phyloP scores from a whole-genome alignment of 352 stramenopile genomes.

The Phytophthora syringae region DNA sequence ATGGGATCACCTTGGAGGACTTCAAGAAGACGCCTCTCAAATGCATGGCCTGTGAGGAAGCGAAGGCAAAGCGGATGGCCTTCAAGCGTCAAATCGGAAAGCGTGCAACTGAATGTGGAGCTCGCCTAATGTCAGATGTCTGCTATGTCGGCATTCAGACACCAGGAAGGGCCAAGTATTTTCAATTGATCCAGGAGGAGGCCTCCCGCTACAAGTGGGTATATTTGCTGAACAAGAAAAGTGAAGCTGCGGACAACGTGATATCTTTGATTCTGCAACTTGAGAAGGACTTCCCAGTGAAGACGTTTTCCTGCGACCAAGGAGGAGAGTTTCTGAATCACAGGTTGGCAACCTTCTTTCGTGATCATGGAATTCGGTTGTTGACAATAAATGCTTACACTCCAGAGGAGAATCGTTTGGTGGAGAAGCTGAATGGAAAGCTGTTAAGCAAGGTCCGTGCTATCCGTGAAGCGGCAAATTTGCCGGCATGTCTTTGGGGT shows the following conservation, averaged over 20 bases:
- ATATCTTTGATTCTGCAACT: conserved; percentile 1
- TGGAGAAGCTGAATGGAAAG: conserved; percentile 10
- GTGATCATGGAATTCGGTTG: conserved; percentile 1
- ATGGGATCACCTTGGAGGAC: not conserved
- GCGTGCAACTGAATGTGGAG: not conserved
- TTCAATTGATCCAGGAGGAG: conserved; percentile 4
- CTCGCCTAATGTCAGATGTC: not conserved
- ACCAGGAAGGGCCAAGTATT: not conserved
- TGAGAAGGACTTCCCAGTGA: not conserved
- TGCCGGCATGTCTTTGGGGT: conserved; percentile 1
- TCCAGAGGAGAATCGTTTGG: conserved; percentile 3
- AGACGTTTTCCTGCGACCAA: conserved; percentile 15
- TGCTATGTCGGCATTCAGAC: not conserved
- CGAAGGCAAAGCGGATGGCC: not conserved
- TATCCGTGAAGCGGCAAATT: not conserved
- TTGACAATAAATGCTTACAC: conserved; percentile 6
- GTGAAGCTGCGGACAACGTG: conserved; percentile 6
- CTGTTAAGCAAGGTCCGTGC: conserved; percentile 9
- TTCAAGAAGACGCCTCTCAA: conserved; percentile 2
- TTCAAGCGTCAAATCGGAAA: not conserved
- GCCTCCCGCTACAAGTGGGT: conserved; percentile 1
- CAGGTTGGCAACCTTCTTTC: not conserved
- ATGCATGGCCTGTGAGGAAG: conserved; percentile 1
- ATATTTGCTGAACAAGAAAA: conserved; percentile 2
- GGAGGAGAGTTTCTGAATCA: conserved; percentile 6